These are phyloP conservation scores for Cantharellus cinnabarinus DNA, from an alignment of 768 basidiomycete genomes.

Conservation along the genomic window DNA sequence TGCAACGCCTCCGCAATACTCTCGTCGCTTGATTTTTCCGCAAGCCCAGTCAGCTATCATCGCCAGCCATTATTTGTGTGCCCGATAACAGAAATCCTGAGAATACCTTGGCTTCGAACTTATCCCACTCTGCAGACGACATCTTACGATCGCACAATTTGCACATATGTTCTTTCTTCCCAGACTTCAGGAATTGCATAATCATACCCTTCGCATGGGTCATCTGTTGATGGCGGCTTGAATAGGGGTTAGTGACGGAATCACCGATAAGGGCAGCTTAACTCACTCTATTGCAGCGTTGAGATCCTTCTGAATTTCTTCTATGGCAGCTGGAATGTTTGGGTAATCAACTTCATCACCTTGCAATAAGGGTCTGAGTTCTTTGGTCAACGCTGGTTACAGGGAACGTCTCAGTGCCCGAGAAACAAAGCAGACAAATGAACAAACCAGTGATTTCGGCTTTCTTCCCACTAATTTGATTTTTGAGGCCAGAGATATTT, in stretches of 20 bases:
- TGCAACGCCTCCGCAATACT: conserved; percentile 18
- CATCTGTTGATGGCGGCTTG: conserved; percentile 9
- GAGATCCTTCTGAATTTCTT: conserved; percentile 26
- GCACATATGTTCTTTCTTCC: conserved; percentile 48
- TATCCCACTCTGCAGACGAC: conserved; percentile 28
- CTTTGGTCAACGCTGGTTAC: not conserved
- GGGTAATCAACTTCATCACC: not conserved
- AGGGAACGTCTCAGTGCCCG: not conserved
- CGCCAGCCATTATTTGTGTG: too few relatives aligned
- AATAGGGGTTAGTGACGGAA: not conserved
- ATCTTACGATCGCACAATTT: conserved; percentile 56
- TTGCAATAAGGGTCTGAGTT: not conserved
- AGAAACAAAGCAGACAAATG: not conserved
- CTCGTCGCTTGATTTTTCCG: not conserved
- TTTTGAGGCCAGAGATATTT: conserved; percentile 35
- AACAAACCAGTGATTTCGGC: conserved; percentile 40
- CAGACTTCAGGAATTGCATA: conserved; percentile 32
- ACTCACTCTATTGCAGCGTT: conserved; percentile 26
- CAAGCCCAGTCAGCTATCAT: not conserved
- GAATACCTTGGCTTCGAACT: conserved; percentile 29
- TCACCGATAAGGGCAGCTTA: not conserved
- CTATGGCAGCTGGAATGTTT: conserved; percentile 24
- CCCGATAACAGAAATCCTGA: too few relatives aligned
- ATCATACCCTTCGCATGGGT: conserved; percentile 16
- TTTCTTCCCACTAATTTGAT: conserved; percentile 39